A percentile compares a stretch with the other conserved stretches of the same genome.
Evolutionary conservation across 140 eudicot species (phyloP).

Genomic region (Erigeron philadelphicus): DNA sequence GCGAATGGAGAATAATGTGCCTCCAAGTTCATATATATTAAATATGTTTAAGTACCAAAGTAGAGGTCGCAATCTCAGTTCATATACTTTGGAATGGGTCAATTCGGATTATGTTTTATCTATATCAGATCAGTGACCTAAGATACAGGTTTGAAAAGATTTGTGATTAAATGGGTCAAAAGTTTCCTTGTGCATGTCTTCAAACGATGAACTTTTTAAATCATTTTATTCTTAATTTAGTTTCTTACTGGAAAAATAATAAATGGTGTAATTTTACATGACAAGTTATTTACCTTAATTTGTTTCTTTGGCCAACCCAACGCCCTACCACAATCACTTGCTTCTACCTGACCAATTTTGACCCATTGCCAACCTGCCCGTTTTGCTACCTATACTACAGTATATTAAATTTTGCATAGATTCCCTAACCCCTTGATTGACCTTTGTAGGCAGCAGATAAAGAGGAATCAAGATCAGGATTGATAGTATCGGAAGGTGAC

Average conservation of each 20-base stretch:
- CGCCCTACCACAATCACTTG: no score
- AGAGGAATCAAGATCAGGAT: conserved; percentile 51
- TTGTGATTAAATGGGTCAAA: neutral
- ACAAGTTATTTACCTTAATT: neutral
- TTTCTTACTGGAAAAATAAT: neutral
- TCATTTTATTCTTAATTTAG: neutral
- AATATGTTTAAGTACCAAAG: neutral
- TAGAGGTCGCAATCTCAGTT: neutral
- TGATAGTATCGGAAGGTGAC: conserved; percentile 76
- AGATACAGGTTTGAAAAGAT: neutral
- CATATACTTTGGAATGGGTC: neutral
- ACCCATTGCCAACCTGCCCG: neutral
- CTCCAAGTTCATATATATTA: neutral
- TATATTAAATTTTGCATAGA: neutral
- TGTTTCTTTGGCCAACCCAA: neutral
- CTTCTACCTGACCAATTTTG: neutral
- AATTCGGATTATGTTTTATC: neutral
- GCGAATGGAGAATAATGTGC: conserved; percentile 10
- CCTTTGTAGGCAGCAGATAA: conserved; percentile 67
- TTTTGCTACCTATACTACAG: neutral
- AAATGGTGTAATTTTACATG: neutral
- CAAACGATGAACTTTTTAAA: neutral
- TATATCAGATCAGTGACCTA: neutral
- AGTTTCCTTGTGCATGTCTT: neutral
- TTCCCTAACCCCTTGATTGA: conserved; percentile 1